Conservation (phyloP, 305 asterid genomes). For the Andrographis paniculata region DNA sequence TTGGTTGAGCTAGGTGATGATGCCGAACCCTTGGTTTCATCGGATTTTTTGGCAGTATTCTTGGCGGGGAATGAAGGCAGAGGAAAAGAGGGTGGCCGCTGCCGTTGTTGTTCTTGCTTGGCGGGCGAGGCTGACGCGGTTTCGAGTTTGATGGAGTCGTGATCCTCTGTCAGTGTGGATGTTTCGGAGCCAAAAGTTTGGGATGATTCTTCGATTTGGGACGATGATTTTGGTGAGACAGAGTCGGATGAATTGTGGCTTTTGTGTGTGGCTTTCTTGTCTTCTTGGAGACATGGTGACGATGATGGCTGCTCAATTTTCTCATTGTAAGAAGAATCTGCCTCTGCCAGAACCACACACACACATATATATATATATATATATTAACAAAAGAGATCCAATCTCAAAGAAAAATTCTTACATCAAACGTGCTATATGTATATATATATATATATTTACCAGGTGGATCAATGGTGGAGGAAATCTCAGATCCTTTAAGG, state of each 20-base stretch:
- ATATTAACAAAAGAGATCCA: not conserved
- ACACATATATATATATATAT: no score
- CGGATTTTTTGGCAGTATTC: no score
- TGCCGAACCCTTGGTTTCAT: constrained; percentile 10
- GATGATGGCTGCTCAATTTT: constrained; percentile 27
- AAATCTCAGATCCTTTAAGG: constrained; percentile 78
- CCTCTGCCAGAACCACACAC: constrained; percentile 13
- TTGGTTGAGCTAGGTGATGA: constrained; percentile 20
- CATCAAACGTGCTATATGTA: not conserved
- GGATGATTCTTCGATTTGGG: constrained; percentile 57
- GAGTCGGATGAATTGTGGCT: constrained; percentile 29
- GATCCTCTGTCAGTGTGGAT: constrained; percentile 45
- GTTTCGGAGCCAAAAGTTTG: constrained; percentile 49
- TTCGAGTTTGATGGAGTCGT: constrained; percentile 32
- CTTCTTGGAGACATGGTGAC: constrained; percentile 12
- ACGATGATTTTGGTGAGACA: constrained; percentile 32
- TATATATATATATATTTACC: constrained; percentile 20
- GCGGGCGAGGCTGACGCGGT: constrained; percentile 11
- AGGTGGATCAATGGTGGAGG: constrained; percentile 16
- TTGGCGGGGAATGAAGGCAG: no score
- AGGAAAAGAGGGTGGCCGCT: no score
- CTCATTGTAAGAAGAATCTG: constrained; percentile 9
- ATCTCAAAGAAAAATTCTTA: not conserved
- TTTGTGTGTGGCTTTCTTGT: no score
- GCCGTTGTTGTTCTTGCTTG: no score